phyloP scores from a whole-genome alignment of 441 rosid genomes.

The Gossypium laxum region DNA sequence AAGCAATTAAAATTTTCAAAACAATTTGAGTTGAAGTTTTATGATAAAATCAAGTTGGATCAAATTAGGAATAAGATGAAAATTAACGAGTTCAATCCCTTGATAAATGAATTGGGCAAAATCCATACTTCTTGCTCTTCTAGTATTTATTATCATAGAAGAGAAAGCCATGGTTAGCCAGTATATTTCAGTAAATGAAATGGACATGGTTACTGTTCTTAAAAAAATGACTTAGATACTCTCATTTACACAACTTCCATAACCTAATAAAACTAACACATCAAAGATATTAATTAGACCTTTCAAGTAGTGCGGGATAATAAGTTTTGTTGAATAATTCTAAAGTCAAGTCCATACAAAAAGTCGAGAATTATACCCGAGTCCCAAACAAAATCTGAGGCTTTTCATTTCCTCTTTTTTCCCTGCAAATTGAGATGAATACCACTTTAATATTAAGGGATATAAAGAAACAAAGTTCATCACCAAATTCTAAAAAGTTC shows the following conservation, averaged over 20 bases:
- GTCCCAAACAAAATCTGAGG: background rate
- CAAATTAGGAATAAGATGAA: no score
- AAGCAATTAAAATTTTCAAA: no score
- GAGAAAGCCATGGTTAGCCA: no score
- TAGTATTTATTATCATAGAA: no score
- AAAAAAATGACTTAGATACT: no score
- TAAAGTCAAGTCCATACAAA: background rate
- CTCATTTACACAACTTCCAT: background rate
- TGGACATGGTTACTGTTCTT: no score
- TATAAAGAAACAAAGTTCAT: background rate
- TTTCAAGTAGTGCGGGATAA: background rate
- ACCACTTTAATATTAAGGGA: background rate
- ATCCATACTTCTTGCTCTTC: no score
- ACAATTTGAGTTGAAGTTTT: no score
- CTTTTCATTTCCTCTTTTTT: constrained; percentile 63
- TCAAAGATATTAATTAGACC: background rate
- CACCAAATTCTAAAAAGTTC: background rate
- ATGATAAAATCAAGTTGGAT: no score
- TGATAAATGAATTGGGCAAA: no score
- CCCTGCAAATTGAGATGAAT: constrained; percentile 38
- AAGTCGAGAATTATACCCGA: background rate
- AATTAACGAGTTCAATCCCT: no score
- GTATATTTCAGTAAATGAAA: no score
- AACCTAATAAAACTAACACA: background rate
- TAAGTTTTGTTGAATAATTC: background rate